Base-by-base conservation (phyloP, 345 rosid genomes). In the Euphorbia peplus region DNA sequence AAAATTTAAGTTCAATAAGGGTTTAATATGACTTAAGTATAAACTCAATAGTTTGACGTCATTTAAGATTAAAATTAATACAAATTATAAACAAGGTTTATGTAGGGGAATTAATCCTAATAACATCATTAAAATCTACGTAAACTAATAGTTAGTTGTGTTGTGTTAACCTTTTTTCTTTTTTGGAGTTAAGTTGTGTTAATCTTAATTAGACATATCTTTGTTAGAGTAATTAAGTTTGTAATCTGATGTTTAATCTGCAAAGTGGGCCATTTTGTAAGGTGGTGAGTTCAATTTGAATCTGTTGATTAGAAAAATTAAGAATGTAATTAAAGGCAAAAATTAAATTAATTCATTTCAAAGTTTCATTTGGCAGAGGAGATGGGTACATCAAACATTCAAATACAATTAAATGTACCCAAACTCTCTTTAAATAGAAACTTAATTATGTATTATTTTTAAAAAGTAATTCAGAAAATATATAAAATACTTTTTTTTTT, bases 341-440 rank as follows among this genome's bases (percentile, higher is more conserved):
- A 44, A 50, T 18, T 18, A 50, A 50, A 50, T 18, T n/a, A 39
- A 29, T 30, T 67, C 54, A 18, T 51, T 67, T 67, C 8, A 16
- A 25, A 39, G 30, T 54, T 67, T 57, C 14, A 51, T 65, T 7
- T 50, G 58, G 58, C 7, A 50, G 69, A 65, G 13, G 69, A 65
- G 59, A 18, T 32, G 58, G 56, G 9, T 51, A 29, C 46, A 65
- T 65, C 69, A 48, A 65, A 13, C 12, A 28, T 16, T 0, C 51
- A 19, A 16, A 37, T 6, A 14, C 4, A 3, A 52, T 37, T 21
- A 35, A 3, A 66, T 66, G 46, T 28, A 19, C 59, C 13, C 56
- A 13, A 39, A 26, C 46, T 66, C 4, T 21, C 60, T 13, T 35
- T n/a, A 22, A 19, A 30, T 12, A 50, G 59, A 25, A 51, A 25